phyloP scores from a whole-genome alignment of 1,284 basidiomycete genomes.

The Phenoliferia sp. region DNA sequence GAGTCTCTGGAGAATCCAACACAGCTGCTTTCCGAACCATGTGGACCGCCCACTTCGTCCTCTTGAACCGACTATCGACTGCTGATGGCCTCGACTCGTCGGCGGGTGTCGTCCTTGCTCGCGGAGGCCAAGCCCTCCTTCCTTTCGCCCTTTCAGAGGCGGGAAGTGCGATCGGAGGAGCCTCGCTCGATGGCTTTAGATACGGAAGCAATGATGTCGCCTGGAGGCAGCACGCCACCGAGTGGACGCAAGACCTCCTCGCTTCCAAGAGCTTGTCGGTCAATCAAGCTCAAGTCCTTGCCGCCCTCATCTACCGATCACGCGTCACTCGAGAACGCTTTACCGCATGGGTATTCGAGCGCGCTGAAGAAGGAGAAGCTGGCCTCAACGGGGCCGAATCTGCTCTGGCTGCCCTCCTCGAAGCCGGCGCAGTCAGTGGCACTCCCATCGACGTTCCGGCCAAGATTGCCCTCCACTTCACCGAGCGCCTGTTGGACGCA shows the following conservation, averaged over 20 bases:
- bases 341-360: not conserved
- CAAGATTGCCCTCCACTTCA: not conserved
- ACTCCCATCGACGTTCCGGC: not conserved
- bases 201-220: not conserved
- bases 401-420: conserved; percentile 12
- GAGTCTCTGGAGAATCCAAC: conserved; percentile 1
- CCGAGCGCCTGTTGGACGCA: not conserved
- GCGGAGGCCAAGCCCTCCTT: conserved; percentile 14
- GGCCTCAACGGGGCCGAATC: not conserved
- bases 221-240: conserved; percentile 5
- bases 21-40: conserved; percentile 5
- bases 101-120: conserved; percentile 10
- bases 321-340: conserved; percentile 7
- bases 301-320: conserved; percentile 22
- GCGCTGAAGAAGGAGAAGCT: not conserved
- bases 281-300: conserved; percentile 10
- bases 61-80: conserved; percentile 8
- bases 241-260: conserved; percentile 20
- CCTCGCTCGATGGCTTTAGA: not conserved
- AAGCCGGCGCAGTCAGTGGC: conserved; percentile 1
- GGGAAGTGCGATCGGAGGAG: not conserved
- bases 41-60: conserved; percentile 15
- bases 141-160: not conserved
- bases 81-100: not conserved
- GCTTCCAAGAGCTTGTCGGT: not conserved